Evolutionary conservation across 768 basidiomycete species (phyloP), one percentile per base, ranked within the genome.

Genomic region (Pulveroboletus ravenelii): DNA sequence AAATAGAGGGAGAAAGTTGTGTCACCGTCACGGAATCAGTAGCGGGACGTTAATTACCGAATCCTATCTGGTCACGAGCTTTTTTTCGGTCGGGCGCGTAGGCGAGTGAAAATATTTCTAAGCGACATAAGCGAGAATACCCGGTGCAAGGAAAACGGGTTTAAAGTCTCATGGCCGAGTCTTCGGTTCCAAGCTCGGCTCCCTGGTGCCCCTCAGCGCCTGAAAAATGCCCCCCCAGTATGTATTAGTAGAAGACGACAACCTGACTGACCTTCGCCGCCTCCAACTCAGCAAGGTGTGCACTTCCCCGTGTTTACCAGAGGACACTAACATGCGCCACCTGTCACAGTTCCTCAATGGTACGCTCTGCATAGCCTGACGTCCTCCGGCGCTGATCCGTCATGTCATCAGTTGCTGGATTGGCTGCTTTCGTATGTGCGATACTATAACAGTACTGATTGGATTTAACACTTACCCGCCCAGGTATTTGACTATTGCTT

Each of bases 401-500:
- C 31, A 37, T 27, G 34, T 18, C 2, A 5, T 6, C 25, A 62
- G 62, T 64, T 13, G 62, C 62, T 41, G 62, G 52, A 0, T 17
- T 62, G 47, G 52, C 54, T 3, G 23, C 23, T 10, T 52, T 64
- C 27, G 62, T 62, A 49, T 6, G 62, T 46, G 10, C 1, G 7
- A 41, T 41, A 9, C 1, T 30, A 3, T 27, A 15, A 12, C 20
- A 47, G 12, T 10, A 7, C 13, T 36, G 20, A 25, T 12, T 10
- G 3, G 17, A 40, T 32, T 30, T 31, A 14, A 53, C n/a, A n/a
- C 37, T 32, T 14, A 23, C 7, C 18, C 8, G 8, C 35, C 13
- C 37, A 62, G 63, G 34, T 36, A 27, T 56, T 47, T 3, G 63
- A 66, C 34, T 64, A 66, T 38, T 62, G 49, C 32, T 43, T 64